Evolutionary conservation across 2,329 filamentous ascomycete genomes (phyloP).

Genomic region (Botrytis byssoidea): DNA sequence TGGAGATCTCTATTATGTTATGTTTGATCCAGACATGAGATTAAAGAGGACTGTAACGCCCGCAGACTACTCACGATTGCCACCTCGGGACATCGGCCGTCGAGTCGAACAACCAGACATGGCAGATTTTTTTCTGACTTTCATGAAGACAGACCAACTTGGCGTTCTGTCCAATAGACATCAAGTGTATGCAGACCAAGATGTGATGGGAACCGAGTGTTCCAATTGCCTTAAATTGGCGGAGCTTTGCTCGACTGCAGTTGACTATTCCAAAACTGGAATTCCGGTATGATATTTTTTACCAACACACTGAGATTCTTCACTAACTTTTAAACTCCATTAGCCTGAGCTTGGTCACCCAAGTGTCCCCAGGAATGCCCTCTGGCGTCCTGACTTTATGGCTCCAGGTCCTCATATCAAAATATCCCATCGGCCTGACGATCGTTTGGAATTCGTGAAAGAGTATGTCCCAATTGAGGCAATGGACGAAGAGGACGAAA

Average conservation of each 20-base stretch:
- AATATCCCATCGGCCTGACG: constrained; percentile 42
- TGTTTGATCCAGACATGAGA: constrained; percentile 62
- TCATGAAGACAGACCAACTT: constrained; percentile 66
- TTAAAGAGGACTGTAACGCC: constrained; percentile 49
- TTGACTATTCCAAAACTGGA: constrained; percentile 76
- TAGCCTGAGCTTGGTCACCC: constrained; percentile 32
- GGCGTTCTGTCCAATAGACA: constrained; percentile 65
- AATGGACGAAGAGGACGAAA: constrained; percentile 49
- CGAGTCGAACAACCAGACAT: constrained; percentile 64
- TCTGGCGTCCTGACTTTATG: constrained; percentile 52
- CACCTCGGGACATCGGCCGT: constrained; percentile 58
- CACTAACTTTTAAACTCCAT: background rate
- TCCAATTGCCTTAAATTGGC: constrained; percentile 55
- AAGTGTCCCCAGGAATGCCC: constrained; percentile 33
- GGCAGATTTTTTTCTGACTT: constrained; percentile 75
- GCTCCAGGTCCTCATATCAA: constrained; percentile 46
- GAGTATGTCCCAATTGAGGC: constrained; percentile 23
- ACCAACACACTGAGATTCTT: too few relatives aligned
- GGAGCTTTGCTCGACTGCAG: constrained; percentile 65
- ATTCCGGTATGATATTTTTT: constrained; percentile 46
- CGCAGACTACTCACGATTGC: constrained; percentile 66
- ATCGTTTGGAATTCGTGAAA: constrained; percentile 15
- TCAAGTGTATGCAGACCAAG: constrained; percentile 62
- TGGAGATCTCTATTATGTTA: constrained; percentile 77
- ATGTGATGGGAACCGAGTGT: constrained; percentile 50